Evolutionary conservation across 257 asterid species (phyloP).

Genomic region (Nicotiana tomentosiformis): DNA sequence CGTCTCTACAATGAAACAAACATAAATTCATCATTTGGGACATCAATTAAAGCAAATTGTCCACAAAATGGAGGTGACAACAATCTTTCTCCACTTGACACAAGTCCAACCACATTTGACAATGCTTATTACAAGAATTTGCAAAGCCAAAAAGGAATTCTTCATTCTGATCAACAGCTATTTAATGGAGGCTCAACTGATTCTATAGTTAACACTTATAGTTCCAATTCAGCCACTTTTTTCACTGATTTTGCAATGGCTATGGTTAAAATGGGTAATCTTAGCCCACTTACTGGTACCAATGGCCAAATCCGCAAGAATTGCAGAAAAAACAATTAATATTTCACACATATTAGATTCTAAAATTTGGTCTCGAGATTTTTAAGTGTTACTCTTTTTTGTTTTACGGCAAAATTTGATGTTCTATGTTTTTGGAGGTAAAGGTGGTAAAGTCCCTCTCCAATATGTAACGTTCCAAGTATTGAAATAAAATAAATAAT

Average conservation of each 20-base stretch:
- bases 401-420: neutral
- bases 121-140: neutral
- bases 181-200: neutral
- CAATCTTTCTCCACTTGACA: neutral
- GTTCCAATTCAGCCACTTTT: neutral
- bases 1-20: neutral
- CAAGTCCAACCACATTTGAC: neutral
- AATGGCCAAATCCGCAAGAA: neutral
- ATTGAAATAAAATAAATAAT: neutral
- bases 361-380: neutral
- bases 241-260: neutral
- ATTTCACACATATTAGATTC: neutral
- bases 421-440: conserved; percentile 4
- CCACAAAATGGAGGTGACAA: conserved; percentile 4
- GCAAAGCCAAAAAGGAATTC: neutral
- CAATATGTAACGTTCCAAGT: neutral
- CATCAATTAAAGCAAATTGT: neutral
- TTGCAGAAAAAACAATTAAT: neutral
- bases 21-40: neutral
- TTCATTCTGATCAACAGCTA: neutral
- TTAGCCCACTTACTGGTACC: neutral
- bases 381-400: neutral
- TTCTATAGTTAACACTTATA: neutral
- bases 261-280: conserved; percentile 10
- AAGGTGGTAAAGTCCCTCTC: neutral